Base-by-base conservation (phyloP, 306 rosid genomes). In the Vicia villosa region DNA sequence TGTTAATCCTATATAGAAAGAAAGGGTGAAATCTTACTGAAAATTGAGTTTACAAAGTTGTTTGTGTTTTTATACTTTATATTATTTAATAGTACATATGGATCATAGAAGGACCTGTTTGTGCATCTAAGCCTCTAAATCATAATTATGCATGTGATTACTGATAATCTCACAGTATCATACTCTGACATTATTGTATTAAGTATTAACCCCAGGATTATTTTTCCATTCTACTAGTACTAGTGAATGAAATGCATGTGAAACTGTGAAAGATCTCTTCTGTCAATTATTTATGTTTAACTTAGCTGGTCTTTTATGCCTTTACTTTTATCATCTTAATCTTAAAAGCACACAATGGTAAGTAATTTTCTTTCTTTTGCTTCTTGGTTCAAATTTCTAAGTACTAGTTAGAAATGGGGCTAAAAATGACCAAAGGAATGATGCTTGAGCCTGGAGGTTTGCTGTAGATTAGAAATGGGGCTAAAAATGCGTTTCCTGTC, bases 21-120 rank as follows among this genome's bases (percentile, higher is more conserved):
- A n/a, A n/a, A n/a, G n/a, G 69, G 37, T 69, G 62, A 36, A 66
- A 64, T 68, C 22, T 42, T 64, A 5, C 54, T 52, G 62, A 61
- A 62, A 45, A 70, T 43, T 16, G 61, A 16, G 74, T 54, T 37
- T 11, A 59, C 28, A 24, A 24, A 58, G 42, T 10, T 49, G 74
- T 14, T 24, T 63, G 56, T 73, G 13, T 63, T 36, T 62, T 26
- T 46, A 41, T 59, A 45, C 66, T 52, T 72, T 38, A 42, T 62
- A 15, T 56, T 59, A 30, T 3, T 24, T 24, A 24, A 24, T 24
- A 24, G 28, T 24, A 24, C 28, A 24, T 24, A 24, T 38, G 15
- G 26, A 61, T 51, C 34, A 38, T 4, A 34, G 45, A 21, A 49
- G 22, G 61, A 42, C 20, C 19, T 32, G 26, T 51, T 55, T 36